These are phyloP conservation scores for Fennellomyces sp. DNA, from an alignment of 371 early-diverging fungal species.

Conservation along the genomic window DNA sequence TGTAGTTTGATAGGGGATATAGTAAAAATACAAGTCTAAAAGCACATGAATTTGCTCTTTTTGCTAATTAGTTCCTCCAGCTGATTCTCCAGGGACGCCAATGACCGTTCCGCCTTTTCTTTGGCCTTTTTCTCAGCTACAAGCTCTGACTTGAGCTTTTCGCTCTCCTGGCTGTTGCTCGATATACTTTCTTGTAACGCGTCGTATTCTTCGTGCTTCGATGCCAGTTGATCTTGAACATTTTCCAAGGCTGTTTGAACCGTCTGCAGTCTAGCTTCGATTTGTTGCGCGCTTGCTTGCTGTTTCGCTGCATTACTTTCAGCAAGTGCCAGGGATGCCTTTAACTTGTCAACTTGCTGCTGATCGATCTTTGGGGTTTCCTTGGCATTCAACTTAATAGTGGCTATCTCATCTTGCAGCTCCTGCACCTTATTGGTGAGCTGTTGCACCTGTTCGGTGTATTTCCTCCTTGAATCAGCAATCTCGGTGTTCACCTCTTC, in stretches of 20 bases:
- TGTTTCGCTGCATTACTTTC: slow-evolving; percentile 22
- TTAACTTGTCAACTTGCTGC: slow-evolving; percentile 7
- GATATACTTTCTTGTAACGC: neutral
- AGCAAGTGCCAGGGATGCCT: slow-evolving; percentile 8
- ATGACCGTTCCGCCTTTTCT: slow-evolving; percentile 29
- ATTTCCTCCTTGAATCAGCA: neutral
- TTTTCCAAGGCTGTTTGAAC: slow-evolving; percentile 18
- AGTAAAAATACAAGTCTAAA: slow-evolving; percentile 15
- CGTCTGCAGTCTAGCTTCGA: slow-evolving; percentile 19
- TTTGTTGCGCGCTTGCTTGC: slow-evolving; percentile 13
- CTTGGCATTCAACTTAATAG: neutral
- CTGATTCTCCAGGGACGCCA: slow-evolving; percentile 23
- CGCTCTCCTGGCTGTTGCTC: slow-evolving; percentile 6
- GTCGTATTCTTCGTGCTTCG: neutral
- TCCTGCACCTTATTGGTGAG: neutral
- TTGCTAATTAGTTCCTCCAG: slow-evolving; percentile 35
- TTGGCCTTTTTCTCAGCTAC: slow-evolving; percentile 21
- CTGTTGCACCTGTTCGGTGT: neutral
- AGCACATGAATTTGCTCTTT: slow-evolving; percentile 40
- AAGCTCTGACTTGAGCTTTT: slow-evolving; percentile 14
- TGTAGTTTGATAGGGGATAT: neutral
- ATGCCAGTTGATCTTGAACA: neutral
- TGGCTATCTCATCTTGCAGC: slow-evolving; percentile 6
- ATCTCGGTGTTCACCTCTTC: neutral
- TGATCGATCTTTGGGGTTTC: neutral